Base-by-base conservation (phyloP, 257 asterid species). In the Oldenlandia corymbosa region DNA sequence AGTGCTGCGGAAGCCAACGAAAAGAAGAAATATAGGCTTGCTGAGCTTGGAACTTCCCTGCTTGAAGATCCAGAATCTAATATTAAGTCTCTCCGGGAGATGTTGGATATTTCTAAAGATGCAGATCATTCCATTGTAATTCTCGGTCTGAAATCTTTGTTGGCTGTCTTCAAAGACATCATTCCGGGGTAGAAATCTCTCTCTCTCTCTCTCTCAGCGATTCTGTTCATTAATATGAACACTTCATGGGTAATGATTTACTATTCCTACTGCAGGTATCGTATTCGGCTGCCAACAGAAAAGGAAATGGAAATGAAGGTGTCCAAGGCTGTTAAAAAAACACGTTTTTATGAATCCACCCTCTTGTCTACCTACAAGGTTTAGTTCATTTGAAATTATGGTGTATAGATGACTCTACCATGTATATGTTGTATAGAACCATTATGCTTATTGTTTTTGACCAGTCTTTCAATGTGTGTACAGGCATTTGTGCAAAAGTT, bases 261-360 rank as follows among this genome's bases (percentile, higher is more conserved):
- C 76, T 51, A 45, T 59, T 27, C 48, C 59, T 60, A 14, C 37
- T 67, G 76, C 92, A 93, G 99, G 66, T 93, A 84, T 76, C 95
- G 97, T 62, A 87, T 93, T 78, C 81, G 99, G 60, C 81, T 93
- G 70, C 97, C 99, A 48, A 85, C 97, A 17, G 97, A 87, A 67
- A 93, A 93, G 79, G 99, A 93, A 79, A 79, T 68, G 77, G 97
- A 88, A 73, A 90, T 88, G 97, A 87, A 78, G 85, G 94, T 93
- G 55, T 93, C 99, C 1, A 93, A 93, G 78, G 78, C 59, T 76
- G 78, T 93, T 49, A 90, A 87, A 70, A 85, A 90, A 79, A 83
- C 60, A 74, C 90, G 99, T 31, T 78, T 80, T 51, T 88, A 81
- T 64, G 99, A 93, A 72, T 84, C 83, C 58, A 87, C 96, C 57